Base-by-base conservation (phyloP, 345 rosid species). In the Citrus reticulata region DNA sequence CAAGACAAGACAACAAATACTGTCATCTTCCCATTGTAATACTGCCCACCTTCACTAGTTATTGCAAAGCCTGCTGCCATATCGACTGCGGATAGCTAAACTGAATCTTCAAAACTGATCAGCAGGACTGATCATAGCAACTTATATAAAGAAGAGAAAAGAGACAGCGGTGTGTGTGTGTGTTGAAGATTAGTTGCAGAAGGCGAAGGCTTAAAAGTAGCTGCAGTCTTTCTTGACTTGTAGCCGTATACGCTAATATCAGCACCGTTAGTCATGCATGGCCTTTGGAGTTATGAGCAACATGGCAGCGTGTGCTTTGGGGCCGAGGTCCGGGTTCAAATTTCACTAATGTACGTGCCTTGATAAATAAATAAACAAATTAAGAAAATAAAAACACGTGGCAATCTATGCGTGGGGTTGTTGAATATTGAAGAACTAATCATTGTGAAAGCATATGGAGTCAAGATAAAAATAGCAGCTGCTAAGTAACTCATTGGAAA, bases 1-100 rank as follows among this genome's bases (percentile, higher is more conserved):
- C 95, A 94, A 7, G 98, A 94, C 11, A 92, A 78, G 37, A 90
- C 82, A 17, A 92, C 94, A 74, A 90, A 91, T 40, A 40, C 55
- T 34, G 97, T 94, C 75, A 91, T 83, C 84, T 76, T 85, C 54
- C 93, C 95, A 39, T 81, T 85, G 80, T 74, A 55, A n/a, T 88
- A 86, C 25, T 80, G 66, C 74, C 58, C 78, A 2, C 29, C 82
- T 49, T 42, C 85, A 61, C 72, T 79, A 11, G 73, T 24, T 32
- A 81, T 76, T 4, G 84, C 75, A 19, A 84, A 68, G 46, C 85
- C 91, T 35, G 13, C 25, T 25, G 25, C 25, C 97, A 91, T 91
- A 70, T 62, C 66, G 81, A 3, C 29, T 51, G 57, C 60, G 80
- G 4, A n/a, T 30, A 39, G n/a, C 37, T 63, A 46, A 40, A 42